Conservation (phyloP, 345 rosid species). For the Microthlaspi erraticum region DNA sequence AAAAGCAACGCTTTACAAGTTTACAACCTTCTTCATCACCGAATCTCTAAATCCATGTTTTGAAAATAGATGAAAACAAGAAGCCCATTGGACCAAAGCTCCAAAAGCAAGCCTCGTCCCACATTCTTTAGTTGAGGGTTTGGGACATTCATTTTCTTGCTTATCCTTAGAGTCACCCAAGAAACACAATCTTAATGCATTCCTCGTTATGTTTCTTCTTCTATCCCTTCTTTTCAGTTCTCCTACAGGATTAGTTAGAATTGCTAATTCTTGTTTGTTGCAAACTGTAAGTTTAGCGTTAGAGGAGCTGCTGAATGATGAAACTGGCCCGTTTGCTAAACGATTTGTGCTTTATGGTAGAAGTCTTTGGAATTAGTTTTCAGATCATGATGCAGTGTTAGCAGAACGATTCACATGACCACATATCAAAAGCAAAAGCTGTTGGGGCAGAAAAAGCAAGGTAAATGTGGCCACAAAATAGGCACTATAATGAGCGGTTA, state of each 20-base stretch:
- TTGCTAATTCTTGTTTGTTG: neutral
- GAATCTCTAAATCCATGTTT: neutral
- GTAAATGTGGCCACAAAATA: conserved; percentile 49
- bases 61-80: neutral
- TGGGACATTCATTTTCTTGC: neutral
- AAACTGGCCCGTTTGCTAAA: neutral
- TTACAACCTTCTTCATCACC: neutral
- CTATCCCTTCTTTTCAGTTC: neutral
- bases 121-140: neutral
- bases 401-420: conserved; percentile 55
- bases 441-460: conserved; percentile 65
- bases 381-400: neutral
- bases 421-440: conserved; percentile 80
- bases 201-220: neutral
- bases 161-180: neutral
- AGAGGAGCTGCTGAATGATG: neutral
- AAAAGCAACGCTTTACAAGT: neutral
- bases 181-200: neutral
- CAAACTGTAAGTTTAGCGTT: neutral
- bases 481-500: neutral
- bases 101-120: neutral
- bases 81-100: conserved; percentile 28
- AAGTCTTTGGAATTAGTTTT: neutral
- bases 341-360: neutral
- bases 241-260: neutral